Conservation (phyloP, 2,329 filamentous ascomycete species). For the Ophiocordyceps polyrhachis-furcata region DNA sequence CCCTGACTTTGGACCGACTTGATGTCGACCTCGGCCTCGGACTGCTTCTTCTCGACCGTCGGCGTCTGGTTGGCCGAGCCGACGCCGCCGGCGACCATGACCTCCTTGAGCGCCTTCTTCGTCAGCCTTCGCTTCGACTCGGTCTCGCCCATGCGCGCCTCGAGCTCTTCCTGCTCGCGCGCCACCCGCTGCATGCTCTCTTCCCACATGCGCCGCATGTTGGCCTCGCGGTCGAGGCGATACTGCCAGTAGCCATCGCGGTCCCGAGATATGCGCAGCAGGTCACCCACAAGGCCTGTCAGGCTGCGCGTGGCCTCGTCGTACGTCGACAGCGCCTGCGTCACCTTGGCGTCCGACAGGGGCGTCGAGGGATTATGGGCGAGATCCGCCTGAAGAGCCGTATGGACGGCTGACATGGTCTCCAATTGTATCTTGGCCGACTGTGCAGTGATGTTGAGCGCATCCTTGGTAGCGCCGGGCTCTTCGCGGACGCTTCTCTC, state of each 20-base stretch:
- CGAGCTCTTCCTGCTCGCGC: constrained; percentile 78
- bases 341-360: constrained; percentile 58
- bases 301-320: constrained; percentile 79
- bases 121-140: constrained; percentile 80
- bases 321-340: constrained; percentile 67
- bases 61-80: constrained; percentile 14
- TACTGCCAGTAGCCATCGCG: constrained; percentile 97
- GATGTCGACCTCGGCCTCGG: constrained; percentile 12
- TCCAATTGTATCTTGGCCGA: constrained; percentile 87
- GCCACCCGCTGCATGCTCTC: constrained; percentile 98
- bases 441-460: constrained; percentile 92
- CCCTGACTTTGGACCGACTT: constrained; percentile 23
- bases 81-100: constrained; percentile 39
- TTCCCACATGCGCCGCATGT: constrained; percentile 93
- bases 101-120: constrained; percentile 76
- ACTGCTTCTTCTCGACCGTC: constrained; percentile 11
- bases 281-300: constrained; percentile 64
- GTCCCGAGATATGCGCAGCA: constrained; percentile 82
- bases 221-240: constrained; percentile 73
- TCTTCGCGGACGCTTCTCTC: constrained; percentile 62
- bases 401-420: constrained; percentile 67
- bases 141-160: constrained; percentile 71
- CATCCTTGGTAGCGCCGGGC: constrained; percentile 65
- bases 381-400: constrained; percentile 54
- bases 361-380: constrained; percentile 48